Percentiles rank a stretch among this genome's conserved stretches.
Conservation (phyloP, 805 yeast genomes). For the Suhomyces sp. region DNA sequence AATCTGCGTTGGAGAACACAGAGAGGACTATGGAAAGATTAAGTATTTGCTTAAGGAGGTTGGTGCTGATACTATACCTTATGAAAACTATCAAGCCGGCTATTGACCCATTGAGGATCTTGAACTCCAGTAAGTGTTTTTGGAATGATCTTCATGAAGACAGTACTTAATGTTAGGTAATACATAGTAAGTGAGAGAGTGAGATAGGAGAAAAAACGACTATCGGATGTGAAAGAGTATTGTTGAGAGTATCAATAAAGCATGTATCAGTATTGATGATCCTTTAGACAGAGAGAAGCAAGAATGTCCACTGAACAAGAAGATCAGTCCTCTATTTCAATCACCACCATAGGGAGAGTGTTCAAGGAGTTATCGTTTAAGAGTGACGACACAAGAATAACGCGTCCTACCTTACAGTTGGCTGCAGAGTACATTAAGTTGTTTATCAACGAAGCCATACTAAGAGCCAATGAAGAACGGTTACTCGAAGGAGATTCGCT, state of each 20-base stretch:
- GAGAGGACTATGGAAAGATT: conserved; percentile 24
- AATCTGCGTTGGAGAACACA: conserved; percentile 26
- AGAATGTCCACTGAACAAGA: too few relatives aligned
- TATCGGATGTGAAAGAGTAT: too few relatives aligned
- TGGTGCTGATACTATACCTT: conserved; percentile 19
- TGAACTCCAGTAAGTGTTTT: conserved; percentile 24
- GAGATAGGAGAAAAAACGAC: too few relatives aligned
- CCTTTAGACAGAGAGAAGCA: too few relatives aligned
- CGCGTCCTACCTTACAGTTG: conserved; percentile 48
- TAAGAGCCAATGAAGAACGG: conserved; percentile 56
- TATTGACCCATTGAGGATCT: conserved; percentile 22
- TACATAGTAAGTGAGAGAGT: too few relatives aligned
- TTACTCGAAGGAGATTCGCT: conserved; percentile 27
- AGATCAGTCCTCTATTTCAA: too few relatives aligned
- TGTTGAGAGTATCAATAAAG: too few relatives aligned
- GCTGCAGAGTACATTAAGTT: conserved; percentile 54
- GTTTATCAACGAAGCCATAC: conserved; percentile 59
- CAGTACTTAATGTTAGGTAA: too few relatives aligned
- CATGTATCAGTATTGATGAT: too few relatives aligned
- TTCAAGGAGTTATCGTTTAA: conserved; percentile 53
- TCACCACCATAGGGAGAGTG: conserved; percentile 46
- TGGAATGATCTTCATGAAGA: conserved; percentile 20
- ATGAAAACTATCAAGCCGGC: conserved; percentile 21
- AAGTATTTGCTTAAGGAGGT: conserved; percentile 20
- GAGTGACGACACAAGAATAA: conserved; percentile 45